Evolutionary conservation across 2,329 filamentous ascomycete species (phyloP).

Genomic region (Pyricularia sp.): DNA sequence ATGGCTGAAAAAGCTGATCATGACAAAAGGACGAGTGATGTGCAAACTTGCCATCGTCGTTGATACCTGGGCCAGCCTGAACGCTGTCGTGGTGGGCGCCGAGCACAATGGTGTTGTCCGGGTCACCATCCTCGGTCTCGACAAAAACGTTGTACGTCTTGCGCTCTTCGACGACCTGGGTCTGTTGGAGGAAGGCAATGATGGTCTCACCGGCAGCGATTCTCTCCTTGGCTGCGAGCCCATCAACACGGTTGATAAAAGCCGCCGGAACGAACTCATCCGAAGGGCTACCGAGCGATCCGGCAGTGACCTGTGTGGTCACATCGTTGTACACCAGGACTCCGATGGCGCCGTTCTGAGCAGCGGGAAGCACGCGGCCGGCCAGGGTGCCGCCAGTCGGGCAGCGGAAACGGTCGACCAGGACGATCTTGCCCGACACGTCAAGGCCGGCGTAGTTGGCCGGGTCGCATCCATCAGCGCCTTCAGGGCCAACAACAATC

Average conservation of each 20-base stretch:
- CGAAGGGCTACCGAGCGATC: slow-evolving; percentile 2
- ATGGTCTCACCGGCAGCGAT: slow-evolving; percentile 11
- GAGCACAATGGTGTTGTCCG: slow-evolving; percentile 51
- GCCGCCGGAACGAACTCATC: not conserved
- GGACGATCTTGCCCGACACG: slow-evolving; percentile 25
- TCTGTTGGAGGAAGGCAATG: slow-evolving; percentile 1
- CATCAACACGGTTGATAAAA: slow-evolving; percentile 3
- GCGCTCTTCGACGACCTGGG: slow-evolving; percentile 22
- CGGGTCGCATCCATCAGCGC: slow-evolving; percentile 23
- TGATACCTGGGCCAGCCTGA: slow-evolving; percentile 55
- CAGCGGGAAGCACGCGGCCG: slow-evolving; percentile 40
- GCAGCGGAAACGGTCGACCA: slow-evolving; percentile 26
- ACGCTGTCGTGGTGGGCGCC: slow-evolving; percentile 54
- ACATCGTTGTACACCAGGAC: slow-evolving; percentile 46
- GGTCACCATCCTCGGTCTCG: slow-evolving; percentile 46
- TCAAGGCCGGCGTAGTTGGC: slow-evolving; percentile 21
- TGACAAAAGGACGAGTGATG: not conserved
- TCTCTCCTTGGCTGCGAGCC: not conserved
- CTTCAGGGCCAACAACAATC: slow-evolving; percentile 25
- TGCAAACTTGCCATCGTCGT: slow-evolving; percentile 48
- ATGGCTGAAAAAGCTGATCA: not conserved
- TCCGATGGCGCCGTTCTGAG: slow-evolving; percentile 33
- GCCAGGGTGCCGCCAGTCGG: slow-evolving; percentile 22
- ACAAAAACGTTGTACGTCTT: slow-evolving; percentile 48
- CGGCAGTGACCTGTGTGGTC: slow-evolving; percentile 27